A percentile compares a stretch with the other conserved stretches of the same genome.
phyloP scores from a whole-genome alignment of 148 eudicot species.

The Polygonum maritimum region DNA sequence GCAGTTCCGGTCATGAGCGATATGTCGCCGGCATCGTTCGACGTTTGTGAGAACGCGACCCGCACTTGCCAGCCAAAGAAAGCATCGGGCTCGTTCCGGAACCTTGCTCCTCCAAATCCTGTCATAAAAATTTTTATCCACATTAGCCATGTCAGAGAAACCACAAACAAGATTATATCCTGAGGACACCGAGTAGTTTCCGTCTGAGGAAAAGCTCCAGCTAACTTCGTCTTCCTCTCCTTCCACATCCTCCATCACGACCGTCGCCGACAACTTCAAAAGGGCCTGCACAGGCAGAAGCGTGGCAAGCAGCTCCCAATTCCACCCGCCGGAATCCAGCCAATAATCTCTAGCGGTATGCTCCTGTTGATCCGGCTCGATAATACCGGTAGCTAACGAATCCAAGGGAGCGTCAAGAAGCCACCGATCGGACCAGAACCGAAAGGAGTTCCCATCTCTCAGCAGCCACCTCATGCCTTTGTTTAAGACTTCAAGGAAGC shows the following conservation, averaged over 20 bases:
- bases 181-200: background rate
- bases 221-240: background rate
- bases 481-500: background rate
- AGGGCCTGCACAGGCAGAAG: too few species aligned
- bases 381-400: fast-evolving
- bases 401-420: background rate
- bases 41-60: background rate
- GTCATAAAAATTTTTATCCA: background rate
- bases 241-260: background rate
- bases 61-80: background rate
- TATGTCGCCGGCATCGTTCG: background rate
- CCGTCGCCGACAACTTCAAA: background rate
- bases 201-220: background rate
- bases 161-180: background rate
- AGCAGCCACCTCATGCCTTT: background rate
- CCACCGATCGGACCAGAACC: background rate
- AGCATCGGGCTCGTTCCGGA: background rate
- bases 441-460: background rate
- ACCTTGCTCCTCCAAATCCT: background rate
- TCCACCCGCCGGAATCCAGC: background rate
- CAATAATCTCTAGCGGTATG: background rate
- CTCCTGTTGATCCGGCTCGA: background rate
- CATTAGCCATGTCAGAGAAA: background rate
- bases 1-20: background rate
- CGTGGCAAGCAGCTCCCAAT: too few species aligned